A percentile compares a stretch with the other conserved stretches of the same genome.
Conservation (phyloP, 257 asterid species). For the Solanum pennellii region DNA sequence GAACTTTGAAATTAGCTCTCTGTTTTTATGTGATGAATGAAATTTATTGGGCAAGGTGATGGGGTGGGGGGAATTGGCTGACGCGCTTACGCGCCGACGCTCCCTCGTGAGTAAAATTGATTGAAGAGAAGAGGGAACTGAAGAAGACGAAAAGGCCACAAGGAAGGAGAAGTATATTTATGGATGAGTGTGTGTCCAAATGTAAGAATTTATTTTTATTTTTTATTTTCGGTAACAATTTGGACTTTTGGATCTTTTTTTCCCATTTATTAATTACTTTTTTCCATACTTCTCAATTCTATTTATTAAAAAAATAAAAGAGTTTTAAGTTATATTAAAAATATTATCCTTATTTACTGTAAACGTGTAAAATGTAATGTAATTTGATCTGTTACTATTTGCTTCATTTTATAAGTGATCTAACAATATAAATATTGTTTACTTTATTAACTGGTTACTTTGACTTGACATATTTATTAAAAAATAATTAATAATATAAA, state of each 20-base stretch:
- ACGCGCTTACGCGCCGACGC: slow-evolving; percentile 39
- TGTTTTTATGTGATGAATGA: background rate
- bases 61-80: background rate
- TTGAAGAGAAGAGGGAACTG: background rate
- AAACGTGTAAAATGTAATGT: background rate
- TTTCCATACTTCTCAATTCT: background rate
- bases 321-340: background rate
- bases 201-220: background rate
- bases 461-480: too few relatives aligned
- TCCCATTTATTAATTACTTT: background rate
- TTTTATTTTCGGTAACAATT: slow-evolving; percentile 10
- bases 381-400: background rate
- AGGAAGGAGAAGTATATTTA: slow-evolving; percentile 5
- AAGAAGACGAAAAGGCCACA: background rate
- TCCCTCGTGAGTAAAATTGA: slow-evolving; percentile 28
- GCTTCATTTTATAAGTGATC: background rate
- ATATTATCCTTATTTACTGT: background rate
- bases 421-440: background rate
- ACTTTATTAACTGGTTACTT: too few relatives aligned
- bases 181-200: background rate
- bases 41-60: background rate
- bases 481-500: fast-evolving
- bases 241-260: background rate
- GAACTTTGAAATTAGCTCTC: background rate
- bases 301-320: background rate